Evolutionary conservation across 768 basidiomycete species (phyloP).

Genomic region (Lyophyllum semitale): DNA sequence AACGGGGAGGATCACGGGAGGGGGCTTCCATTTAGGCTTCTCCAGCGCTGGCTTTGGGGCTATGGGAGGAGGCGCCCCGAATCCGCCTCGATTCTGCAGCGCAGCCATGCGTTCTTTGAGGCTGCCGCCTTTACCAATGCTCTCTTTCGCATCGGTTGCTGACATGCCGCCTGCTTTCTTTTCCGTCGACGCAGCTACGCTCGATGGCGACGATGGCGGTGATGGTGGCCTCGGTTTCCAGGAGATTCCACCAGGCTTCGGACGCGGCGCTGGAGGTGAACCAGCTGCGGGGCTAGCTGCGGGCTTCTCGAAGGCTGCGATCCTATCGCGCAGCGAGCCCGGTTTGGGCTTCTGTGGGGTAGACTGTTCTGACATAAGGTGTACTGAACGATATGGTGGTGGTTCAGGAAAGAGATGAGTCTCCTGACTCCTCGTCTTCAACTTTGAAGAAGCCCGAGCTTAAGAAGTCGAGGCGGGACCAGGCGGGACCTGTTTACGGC

Average conservation of each 20-base stretch:
- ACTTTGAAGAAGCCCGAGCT: not conserved
- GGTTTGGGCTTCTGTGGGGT: conserved; percentile 64
- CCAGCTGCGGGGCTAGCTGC: conserved; percentile 32
- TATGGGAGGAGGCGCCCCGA: conserved; percentile 60
- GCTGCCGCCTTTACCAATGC: conserved; percentile 77
- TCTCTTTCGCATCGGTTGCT: conserved; percentile 85
- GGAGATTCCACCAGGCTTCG: conserved; percentile 66
- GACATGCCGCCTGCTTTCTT: conserved; percentile 58
- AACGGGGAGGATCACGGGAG: conserved; percentile 51
- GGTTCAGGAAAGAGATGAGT: conserved; percentile 13
- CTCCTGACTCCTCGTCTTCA: not conserved
- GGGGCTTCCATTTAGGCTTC: conserved; percentile 88
- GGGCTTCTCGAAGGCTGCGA: conserved; percentile 84
- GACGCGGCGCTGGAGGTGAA: conserved; percentile 50
- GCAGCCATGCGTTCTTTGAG: conserved; percentile 96
- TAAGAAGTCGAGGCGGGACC: not conserved
- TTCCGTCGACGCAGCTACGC: conserved; percentile 24
- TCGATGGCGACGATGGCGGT: conserved; percentile 43
- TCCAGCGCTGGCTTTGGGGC: conserved; percentile 61
- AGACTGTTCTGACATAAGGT: conserved; percentile 58
- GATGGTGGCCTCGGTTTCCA: conserved; percentile 73
- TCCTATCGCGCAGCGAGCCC: conserved; percentile 83
- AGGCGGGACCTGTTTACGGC: not conserved
- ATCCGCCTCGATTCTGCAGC: conserved; percentile 80
- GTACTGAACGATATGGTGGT: conserved; percentile 13